phyloP scores from a whole-genome alignment of 495 filamentous ascomycete species.

The Melanomma pulvis-pyrius region DNA sequence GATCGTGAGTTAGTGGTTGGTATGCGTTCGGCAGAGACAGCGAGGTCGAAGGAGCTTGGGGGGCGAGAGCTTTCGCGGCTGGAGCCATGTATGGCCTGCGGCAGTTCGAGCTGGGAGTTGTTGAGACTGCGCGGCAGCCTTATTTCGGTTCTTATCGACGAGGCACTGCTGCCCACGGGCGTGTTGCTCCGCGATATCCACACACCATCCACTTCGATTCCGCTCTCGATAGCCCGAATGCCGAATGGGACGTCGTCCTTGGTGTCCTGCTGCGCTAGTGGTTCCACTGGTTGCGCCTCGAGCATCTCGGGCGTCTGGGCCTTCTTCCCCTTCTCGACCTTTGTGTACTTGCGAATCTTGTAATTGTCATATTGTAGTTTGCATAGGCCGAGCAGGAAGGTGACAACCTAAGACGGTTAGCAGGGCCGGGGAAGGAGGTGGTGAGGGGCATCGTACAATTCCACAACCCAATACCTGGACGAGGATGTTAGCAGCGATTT shows the following conservation, averaged over 20 bases:
- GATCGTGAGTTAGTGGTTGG: conserved; percentile 21
- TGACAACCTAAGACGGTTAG: conserved; percentile 53
- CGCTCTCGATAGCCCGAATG: conserved; percentile 82
- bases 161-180: conserved; percentile 48
- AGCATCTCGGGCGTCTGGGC: conserved; percentile 57
- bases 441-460: conserved; percentile 49
- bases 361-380: conserved; percentile 68
- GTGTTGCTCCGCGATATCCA: conserved; percentile 76
- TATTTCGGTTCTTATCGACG: conserved; percentile 30
- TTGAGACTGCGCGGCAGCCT: conserved; percentile 16
- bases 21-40: conserved; percentile 38
- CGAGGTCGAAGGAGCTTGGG: conserved; percentile 37
- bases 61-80: conserved; percentile 29
- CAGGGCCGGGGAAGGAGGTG: not conserved
- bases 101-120: conserved; percentile 28
- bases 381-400: conserved; percentile 51
- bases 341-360: conserved; percentile 64
- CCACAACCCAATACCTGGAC: conserved; percentile 42
- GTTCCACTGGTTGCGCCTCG: conserved; percentile 48
- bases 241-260: conserved; percentile 78
- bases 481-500: conserved; percentile 16
- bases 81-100: conserved; percentile 25
- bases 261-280: conserved; percentile 43
- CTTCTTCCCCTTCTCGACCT: conserved; percentile 66
- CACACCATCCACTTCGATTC: conserved; percentile 83